Conservation (phyloP, 2,329 filamentous ascomycete species). For the Neofusicoccum sp. region DNA sequence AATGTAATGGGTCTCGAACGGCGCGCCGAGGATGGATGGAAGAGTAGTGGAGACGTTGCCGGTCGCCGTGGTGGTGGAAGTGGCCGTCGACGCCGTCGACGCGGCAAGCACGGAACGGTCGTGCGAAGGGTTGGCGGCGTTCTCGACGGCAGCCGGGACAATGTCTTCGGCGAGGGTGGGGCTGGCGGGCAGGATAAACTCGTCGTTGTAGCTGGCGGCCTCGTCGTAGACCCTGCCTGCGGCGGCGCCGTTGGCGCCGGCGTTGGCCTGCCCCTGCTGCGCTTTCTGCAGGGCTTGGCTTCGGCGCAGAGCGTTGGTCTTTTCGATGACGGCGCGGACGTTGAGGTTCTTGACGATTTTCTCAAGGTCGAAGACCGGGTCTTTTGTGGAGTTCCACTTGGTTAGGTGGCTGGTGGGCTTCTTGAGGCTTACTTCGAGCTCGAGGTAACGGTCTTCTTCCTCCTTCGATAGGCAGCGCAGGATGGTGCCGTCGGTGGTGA, state of each 20-base stretch:
- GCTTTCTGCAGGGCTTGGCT: constrained; percentile 20
- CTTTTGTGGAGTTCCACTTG: constrained; percentile 26
- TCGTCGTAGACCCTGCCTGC: background rate
- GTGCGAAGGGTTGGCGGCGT: background rate
- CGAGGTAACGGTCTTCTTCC: constrained; percentile 68
- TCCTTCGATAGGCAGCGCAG: constrained; percentile 68
- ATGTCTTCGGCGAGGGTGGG: background rate
- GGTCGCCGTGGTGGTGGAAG: background rate
- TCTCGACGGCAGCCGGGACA: background rate
- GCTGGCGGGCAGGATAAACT: constrained; percentile 18
- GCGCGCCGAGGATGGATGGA: background rate
- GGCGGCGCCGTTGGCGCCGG: constrained; percentile 23
- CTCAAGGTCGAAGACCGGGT: constrained; percentile 12
- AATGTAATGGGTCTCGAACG: constrained; percentile 15
- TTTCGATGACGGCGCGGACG: constrained; percentile 8
- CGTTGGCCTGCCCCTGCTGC: constrained; percentile 27
- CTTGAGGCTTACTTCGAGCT: constrained; percentile 57
- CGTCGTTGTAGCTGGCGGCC: constrained; percentile 18
- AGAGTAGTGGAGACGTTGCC: background rate
- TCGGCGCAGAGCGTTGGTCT: constrained; percentile 16
- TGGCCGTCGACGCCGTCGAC: background rate
- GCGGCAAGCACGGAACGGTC: background rate
- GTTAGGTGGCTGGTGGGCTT: constrained; percentile 28
- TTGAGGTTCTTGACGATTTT: constrained; percentile 11
- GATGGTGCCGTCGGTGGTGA: constrained; percentile 74